Evolutionary conservation across 352 stramenopile species (phyloP).

Genomic region (Globisporangium cederbergense): DNA sequence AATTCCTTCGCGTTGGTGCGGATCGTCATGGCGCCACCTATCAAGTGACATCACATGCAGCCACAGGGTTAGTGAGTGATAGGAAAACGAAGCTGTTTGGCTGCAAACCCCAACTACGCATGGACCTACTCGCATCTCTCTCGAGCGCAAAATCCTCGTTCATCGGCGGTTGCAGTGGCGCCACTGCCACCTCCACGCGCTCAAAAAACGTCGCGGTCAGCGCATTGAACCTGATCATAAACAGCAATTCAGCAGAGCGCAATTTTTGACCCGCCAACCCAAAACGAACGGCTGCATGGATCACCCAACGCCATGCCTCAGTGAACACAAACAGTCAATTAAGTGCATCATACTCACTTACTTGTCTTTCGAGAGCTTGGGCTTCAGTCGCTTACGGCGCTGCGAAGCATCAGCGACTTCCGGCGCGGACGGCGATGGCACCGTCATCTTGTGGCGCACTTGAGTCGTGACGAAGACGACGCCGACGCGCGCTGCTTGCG

Average conservation of each 20-base stretch:
- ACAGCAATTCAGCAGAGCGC: neutral
- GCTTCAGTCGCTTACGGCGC: constrained; percentile 36
- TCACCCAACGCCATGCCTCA: neutral
- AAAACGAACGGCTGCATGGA: too few relatives aligned
- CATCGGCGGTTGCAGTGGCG: constrained; percentile 54
- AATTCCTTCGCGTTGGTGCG: constrained; percentile 54
- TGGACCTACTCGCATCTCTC: constrained; percentile 29
- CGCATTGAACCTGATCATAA: constrained; percentile 39
- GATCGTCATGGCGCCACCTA: constrained; percentile 46
- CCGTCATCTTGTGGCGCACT: constrained; percentile 33
- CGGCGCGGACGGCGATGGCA: constrained; percentile 18
- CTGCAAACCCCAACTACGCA: neutral
- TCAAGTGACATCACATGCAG: neutral
- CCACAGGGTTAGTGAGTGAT: neutral
- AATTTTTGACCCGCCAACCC: neutral
- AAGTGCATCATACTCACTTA: constrained; percentile 8
- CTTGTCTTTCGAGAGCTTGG: constrained; percentile 55
- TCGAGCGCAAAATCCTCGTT: constrained; percentile 60
- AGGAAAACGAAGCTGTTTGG: neutral
- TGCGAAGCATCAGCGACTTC: constrained; percentile 1
- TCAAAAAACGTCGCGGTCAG: constrained; percentile 60
- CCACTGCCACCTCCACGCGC: constrained; percentile 53
- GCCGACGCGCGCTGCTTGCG: neutral
- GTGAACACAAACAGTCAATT: neutral
- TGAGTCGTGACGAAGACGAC: too few relatives aligned